Conservation (phyloP, 225 moss, liverwort and hornwort species). For the Physcomitrium patens region DNA sequence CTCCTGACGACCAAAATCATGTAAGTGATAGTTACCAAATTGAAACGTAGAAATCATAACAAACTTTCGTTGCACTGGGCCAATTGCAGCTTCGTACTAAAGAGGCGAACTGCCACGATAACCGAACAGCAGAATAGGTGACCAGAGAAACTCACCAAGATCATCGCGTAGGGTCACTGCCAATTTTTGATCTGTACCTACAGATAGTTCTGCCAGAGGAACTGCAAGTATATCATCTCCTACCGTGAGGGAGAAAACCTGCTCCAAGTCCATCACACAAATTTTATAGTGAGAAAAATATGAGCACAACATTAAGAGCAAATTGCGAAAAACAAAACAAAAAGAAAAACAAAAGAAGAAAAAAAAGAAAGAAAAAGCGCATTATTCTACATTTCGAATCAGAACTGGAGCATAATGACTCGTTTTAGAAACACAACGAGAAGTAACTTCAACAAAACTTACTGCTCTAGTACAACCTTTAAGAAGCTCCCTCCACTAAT, state of each 20-base stretch:
- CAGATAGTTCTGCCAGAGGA: slow-evolving; percentile 89
- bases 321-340: background rate
- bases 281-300: slow-evolving; percentile 24
- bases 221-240: slow-evolving; percentile 72
- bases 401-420: slow-evolving; percentile 13
- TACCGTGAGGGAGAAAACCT: slow-evolving; percentile 84
- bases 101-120: background rate
- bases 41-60: slow-evolving; percentile 1
- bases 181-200: slow-evolving; percentile 76
- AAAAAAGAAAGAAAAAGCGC: too few species aligned
- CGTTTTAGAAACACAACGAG: slow-evolving; percentile 14
- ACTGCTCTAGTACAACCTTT: background rate
- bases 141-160: slow-evolving; percentile 54
- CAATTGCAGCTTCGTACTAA: slow-evolving; percentile 13
- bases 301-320: slow-evolving; percentile 14
- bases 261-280: slow-evolving; percentile 26
- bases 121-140: slow-evolving; percentile 15
- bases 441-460: slow-evolving; percentile 4
- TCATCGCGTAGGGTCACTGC: slow-evolving; percentile 79
- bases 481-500: background rate
- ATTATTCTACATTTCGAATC: background rate
- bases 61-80: slow-evolving; percentile 1
- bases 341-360: too few species aligned
- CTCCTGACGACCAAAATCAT: slow-evolving; percentile 52
- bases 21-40: background rate